Evolutionary conservation across 495 filamentous ascomycete species (phyloP).

Genomic region (Annulohypoxylon moriforme): DNA sequence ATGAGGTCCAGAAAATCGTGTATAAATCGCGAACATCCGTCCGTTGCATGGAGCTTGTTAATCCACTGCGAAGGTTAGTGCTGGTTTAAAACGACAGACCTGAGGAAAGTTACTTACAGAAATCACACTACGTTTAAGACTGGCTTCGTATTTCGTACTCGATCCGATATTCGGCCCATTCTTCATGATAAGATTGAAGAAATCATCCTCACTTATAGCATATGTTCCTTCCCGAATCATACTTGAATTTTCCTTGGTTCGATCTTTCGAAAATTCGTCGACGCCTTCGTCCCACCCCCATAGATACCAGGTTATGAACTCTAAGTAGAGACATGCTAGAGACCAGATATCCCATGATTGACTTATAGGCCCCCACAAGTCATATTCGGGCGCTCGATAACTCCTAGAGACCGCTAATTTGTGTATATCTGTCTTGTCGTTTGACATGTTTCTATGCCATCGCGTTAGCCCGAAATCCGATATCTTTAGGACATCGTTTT

Average conservation of each 20-base stretch:
- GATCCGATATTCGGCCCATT: background rate
- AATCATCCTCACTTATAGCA: background rate
- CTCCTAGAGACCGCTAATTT: background rate
- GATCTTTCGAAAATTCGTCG: background rate
- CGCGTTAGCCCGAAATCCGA: background rate
- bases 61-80: conserved; percentile 21
- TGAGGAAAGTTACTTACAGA: background rate
- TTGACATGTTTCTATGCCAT: background rate
- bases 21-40: conserved; percentile 28
- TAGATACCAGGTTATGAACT: conserved; percentile 1
- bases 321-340: background rate
- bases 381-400: background rate
- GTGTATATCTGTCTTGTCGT: background rate
- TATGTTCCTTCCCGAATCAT: background rate
- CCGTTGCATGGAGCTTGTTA: conserved; percentile 28
- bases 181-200: background rate
- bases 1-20: conserved; percentile 39
- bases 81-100: background rate
- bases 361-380: background rate
- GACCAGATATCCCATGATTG: conserved; percentile 2
- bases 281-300: background rate
- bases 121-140: conserved; percentile 1
- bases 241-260: background rate
- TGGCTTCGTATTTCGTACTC: background rate
- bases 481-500: background rate